These are phyloP conservation scores for Lagenaria siceraria DNA, from an alignment of 306 rosid species.

Conservation along the genomic window DNA sequence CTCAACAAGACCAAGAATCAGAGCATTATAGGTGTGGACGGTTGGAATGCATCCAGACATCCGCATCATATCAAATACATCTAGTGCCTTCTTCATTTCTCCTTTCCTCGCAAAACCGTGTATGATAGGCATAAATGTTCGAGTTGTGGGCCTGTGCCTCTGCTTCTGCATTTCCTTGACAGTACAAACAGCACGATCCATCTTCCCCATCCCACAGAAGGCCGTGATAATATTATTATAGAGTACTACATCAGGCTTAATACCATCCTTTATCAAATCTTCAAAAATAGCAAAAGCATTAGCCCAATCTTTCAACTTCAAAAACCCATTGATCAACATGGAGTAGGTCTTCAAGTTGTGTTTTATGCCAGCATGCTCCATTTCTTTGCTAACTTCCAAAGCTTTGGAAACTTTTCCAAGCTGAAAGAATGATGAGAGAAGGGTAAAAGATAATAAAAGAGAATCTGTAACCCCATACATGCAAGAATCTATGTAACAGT, in stretches of 20 bases:
- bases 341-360: conserved; percentile 96
- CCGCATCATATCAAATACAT: conserved; percentile 87
- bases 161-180: conserved; percentile 79
- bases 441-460: not conserved
- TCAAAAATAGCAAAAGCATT: conserved; percentile 83
- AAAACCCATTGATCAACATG: conserved; percentile 84
- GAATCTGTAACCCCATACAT: not conserved
- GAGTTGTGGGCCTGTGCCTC: conserved; percentile 72
- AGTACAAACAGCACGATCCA: conserved; percentile 72
- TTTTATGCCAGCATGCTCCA: conserved; percentile 62
- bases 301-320: conserved; percentile 94
- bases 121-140: conserved; percentile 88
- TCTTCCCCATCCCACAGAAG: conserved; percentile 91
- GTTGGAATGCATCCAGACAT: conserved; percentile 90
- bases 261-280: conserved; percentile 61
- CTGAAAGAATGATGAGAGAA: conserved; percentile 32
- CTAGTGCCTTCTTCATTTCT: conserved; percentile 65
- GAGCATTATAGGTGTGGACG: conserved; percentile 89
- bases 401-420: conserved; percentile 86
- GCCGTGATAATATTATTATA: conserved; percentile 78
- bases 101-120: conserved; percentile 87
- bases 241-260: conserved; percentile 80
- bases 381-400: conserved; percentile 56
- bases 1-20: conserved; percentile 91
- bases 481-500: not conserved